A percentile compares a stretch with the other conserved stretches of the same genome.
These are phyloP conservation scores for Aspergillus sclerotiicarbonarius DNA, from an alignment of 495 filamentous ascomycete genomes.

Conservation along the genomic window DNA sequence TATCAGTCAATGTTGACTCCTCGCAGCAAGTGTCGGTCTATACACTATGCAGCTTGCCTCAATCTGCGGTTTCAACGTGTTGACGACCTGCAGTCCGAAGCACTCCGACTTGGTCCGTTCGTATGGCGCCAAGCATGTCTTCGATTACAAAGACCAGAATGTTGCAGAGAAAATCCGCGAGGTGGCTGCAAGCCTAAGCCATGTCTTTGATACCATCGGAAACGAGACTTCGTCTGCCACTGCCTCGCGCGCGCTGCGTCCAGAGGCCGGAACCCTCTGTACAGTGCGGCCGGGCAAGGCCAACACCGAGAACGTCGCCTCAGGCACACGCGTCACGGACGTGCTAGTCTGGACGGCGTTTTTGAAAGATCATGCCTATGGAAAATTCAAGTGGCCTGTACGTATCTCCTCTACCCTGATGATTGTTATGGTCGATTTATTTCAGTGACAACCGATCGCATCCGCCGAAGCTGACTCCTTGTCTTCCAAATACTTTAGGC, in stretches of 20 bases:
- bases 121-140: conserved; percentile 48
- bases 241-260: conserved; percentile 16
- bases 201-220: conserved; percentile 34
- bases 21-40: conserved; percentile 30
- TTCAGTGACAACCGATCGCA: no score
- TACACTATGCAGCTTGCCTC: conserved; percentile 34
- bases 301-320: conserved; percentile 24
- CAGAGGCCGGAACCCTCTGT: conserved; percentile 20
- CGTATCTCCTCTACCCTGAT: no score
- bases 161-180: conserved; percentile 23
- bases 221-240: conserved; percentile 17
- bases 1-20: background rate
- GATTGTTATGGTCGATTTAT: no score
- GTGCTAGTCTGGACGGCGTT: conserved; percentile 36
- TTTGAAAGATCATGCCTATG: conserved; percentile 32
- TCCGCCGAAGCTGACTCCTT: no score
- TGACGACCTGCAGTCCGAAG: conserved; percentile 51
- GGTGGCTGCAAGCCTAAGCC: conserved; percentile 10
- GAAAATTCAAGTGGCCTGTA: conserved; percentile 26
- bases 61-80: conserved; percentile 23
- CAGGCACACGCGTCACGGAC: conserved; percentile 24
- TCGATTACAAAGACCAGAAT: conserved; percentile 47
- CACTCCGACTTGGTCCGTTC: conserved; percentile 48
- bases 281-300: conserved; percentile 33
- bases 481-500: conserved; percentile 13